These are phyloP conservation scores for Dactylella cylindrospora DNA, from an alignment of 2,329 filamentous ascomycete genomes.

Conservation along the genomic window DNA sequence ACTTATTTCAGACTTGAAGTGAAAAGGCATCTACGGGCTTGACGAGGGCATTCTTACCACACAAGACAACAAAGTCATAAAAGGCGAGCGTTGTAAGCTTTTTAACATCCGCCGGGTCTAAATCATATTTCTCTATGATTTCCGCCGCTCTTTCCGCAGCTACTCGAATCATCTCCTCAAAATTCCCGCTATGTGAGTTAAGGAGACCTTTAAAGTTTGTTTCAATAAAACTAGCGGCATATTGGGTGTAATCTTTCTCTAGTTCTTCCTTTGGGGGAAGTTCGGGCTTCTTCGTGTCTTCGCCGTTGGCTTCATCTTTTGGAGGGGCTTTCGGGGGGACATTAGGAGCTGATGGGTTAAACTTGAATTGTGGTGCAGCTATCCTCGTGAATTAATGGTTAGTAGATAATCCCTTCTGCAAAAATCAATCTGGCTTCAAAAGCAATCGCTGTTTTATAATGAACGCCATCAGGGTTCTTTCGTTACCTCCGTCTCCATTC, in stretches of 20 bases:
- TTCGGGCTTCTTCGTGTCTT: background rate
- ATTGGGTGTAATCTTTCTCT: constrained; percentile 7
- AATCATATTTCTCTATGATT: constrained; percentile 12
- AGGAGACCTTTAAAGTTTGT: constrained; percentile 18
- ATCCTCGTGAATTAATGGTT: too few relatives aligned
- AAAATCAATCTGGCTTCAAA: too few relatives aligned
- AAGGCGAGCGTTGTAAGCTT: constrained; percentile 12
- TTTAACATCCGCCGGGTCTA: constrained; percentile 7
- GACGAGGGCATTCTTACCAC: constrained; percentile 9
- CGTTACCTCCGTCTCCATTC: background rate
- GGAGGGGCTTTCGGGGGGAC: too few relatives aligned
- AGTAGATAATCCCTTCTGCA: too few relatives aligned
- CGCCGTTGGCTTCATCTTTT: background rate
- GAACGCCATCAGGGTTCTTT: background rate
- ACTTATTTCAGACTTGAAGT: background rate
- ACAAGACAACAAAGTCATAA: constrained; percentile 21
- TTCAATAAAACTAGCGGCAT: constrained; percentile 10
- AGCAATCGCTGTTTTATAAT: too few relatives aligned
- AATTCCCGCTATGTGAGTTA: background rate
- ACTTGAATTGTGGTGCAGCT: background rate
- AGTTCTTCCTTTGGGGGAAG: constrained; percentile 7
- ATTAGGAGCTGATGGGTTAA: background rate
- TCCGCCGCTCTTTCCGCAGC: constrained; percentile 12
- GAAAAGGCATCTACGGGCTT: background rate
- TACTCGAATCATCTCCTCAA: constrained; percentile 2